Conservation (phyloP, 2,329 filamentous ascomycete genomes). For the Cyphellophora attinorum region DNA sequence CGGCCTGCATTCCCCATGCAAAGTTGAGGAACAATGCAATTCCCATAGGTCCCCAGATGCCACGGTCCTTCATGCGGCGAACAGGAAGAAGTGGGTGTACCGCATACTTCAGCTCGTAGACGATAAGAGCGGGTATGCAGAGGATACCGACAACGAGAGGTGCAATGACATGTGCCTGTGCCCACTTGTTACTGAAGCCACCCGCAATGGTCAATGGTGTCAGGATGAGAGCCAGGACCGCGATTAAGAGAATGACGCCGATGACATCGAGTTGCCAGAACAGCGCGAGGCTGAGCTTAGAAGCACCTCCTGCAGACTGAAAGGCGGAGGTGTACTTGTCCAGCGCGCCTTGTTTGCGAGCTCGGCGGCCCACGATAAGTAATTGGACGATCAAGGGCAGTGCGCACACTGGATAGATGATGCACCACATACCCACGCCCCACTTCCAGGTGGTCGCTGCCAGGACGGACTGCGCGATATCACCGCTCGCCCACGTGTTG, state of each 20-base stretch:
- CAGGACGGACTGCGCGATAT: conserved; percentile 44
- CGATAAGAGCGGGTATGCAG: conserved; percentile 39
- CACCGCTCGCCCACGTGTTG: conserved; percentile 56
- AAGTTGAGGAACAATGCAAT: conserved; percentile 50
- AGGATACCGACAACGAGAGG: conserved; percentile 43
- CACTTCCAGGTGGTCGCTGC: conserved; percentile 46
- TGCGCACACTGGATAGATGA: conserved; percentile 49
- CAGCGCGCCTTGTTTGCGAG: conserved; percentile 42
- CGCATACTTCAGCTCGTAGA: conserved; percentile 44
- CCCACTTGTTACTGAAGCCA: conserved; percentile 39
- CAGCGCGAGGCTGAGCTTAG: conserved; percentile 31
- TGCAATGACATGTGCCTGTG: conserved; percentile 39
- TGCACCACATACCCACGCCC: conserved; percentile 56
- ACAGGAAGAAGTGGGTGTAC: conserved; percentile 50
- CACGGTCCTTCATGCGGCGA: conserved; percentile 51
- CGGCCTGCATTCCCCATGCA: conserved; percentile 53
- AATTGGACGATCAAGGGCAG: conserved; percentile 47
- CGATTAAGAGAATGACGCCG: conserved; percentile 44
- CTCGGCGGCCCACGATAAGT: conserved; percentile 41
- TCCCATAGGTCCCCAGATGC: conserved; percentile 54
- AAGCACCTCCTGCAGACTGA: conserved; percentile 30
- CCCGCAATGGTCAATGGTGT: conserved; percentile 50
- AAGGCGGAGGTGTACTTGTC: conserved; percentile 34
- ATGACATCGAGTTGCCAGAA: conserved; percentile 49
- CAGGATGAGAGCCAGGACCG: conserved; percentile 43